A percentile compares a stretch with the other conserved stretches of the same genome.
Evolutionary conservation across 768 basidiomycete genomes (phyloP).

Genomic region (Tricholoma sp.): DNA sequence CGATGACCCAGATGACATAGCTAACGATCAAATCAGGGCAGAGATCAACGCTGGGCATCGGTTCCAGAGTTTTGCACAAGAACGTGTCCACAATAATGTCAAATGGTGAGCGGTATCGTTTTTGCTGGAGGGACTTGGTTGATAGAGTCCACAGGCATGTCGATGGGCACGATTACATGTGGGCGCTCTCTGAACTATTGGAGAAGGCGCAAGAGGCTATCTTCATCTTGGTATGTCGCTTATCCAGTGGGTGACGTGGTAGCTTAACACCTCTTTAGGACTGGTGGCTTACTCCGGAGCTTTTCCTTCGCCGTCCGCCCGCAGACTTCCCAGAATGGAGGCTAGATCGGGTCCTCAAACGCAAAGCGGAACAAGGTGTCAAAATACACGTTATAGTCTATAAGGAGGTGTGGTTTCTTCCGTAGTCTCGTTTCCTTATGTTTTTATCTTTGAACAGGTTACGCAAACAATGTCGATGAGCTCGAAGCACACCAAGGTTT

Average conservation of each 20-base stretch:
- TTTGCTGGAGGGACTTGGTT: background rate
- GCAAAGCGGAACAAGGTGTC: conserved; percentile 91
- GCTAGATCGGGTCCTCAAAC: conserved; percentile 76
- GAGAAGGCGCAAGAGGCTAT: conserved; percentile 77
- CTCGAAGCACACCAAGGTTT: conserved; percentile 76
- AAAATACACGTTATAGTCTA: conserved; percentile 90
- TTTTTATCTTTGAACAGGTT: conserved; percentile 39
- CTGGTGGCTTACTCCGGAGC: conserved; percentile 94
- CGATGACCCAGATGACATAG: conserved; percentile 69
- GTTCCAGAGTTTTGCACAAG: conserved; percentile 77
- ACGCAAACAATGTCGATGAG: conserved; percentile 89
- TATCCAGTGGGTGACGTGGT: background rate
- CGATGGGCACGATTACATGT: conserved; percentile 97
- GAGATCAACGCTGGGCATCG: conserved; percentile 78
- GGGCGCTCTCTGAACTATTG: conserved; percentile 88
- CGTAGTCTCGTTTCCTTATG: background rate
- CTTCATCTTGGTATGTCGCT: conserved; percentile 66
- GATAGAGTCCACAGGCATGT: conserved; percentile 54
- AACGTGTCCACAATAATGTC: conserved; percentile 63
- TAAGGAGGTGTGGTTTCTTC: conserved; percentile 62
- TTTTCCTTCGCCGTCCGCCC: conserved; percentile 91
- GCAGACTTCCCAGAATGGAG: conserved; percentile 83
- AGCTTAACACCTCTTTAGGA: conserved; percentile 37
- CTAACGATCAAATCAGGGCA: conserved; percentile 63
- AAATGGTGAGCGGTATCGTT: conserved; percentile 62